Conservation (phyloP, 2,329 filamentous ascomycete species). For the Bipolaris victoriae region DNA sequence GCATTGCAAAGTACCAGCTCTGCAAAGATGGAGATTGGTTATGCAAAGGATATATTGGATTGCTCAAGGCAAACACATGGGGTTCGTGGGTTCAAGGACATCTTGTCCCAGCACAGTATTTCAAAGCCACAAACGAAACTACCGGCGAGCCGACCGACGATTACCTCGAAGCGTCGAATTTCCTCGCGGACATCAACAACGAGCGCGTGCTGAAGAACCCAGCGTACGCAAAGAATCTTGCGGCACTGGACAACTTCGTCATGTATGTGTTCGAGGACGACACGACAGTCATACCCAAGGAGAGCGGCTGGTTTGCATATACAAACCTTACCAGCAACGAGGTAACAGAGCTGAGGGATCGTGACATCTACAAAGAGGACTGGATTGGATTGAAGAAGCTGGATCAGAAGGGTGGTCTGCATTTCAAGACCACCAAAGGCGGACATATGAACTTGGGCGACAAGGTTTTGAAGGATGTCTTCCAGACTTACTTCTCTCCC, state of each 20-base stretch:
- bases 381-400: slow-evolving; percentile 86
- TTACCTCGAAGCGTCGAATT: slow-evolving; percentile 84
- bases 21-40: slow-evolving; percentile 77
- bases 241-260: slow-evolving; percentile 74
- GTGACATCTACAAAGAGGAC: slow-evolving; percentile 82
- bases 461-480: slow-evolving; percentile 68
- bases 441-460: slow-evolving; percentile 82
- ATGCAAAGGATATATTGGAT: slow-evolving; percentile 78
- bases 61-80: slow-evolving; percentile 84
- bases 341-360: slow-evolving; percentile 70
- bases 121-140: slow-evolving; percentile 68
- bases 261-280: slow-evolving; percentile 93
- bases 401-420: slow-evolving; percentile 78
- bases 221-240: slow-evolving; percentile 74
- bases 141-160: slow-evolving; percentile 62
- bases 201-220: slow-evolving; percentile 77
- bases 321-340: slow-evolving; percentile 67
- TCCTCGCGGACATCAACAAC: slow-evolving; percentile 95
- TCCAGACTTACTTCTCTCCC: slow-evolving; percentile 69
- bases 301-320: slow-evolving; percentile 89
- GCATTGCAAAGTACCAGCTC: slow-evolving; percentile 80
- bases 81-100: slow-evolving; percentile 74
- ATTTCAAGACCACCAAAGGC: slow-evolving; percentile 75
- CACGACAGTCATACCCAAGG: slow-evolving; percentile 83
- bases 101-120: slow-evolving; percentile 95